Evolutionary conservation across 805 yeast genomes (phyloP).

Genomic region (Yarrowia sp.): DNA sequence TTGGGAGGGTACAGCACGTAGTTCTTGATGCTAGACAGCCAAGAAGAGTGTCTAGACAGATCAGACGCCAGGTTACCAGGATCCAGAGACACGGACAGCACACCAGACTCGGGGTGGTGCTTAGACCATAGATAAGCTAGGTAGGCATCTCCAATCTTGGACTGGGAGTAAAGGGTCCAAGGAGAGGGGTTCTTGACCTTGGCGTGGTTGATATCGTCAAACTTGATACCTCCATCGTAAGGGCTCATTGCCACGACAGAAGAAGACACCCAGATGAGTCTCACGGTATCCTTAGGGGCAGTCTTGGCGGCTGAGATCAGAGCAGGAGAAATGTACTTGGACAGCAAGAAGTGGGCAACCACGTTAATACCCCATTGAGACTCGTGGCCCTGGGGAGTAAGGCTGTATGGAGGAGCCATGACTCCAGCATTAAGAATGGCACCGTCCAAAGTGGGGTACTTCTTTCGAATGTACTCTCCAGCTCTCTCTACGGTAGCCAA

Average conservation of each 20-base stretch:
- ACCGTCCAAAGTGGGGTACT: constrained; percentile 8
- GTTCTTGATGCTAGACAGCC: constrained; percentile 1
- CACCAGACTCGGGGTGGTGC: constrained; percentile 37
- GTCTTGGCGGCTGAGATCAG: constrained; percentile 38
- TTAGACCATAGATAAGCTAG: constrained; percentile 42
- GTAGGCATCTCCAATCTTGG: constrained; percentile 44
- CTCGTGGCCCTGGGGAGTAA: constrained; percentile 47
- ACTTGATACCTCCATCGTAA: constrained; percentile 38
- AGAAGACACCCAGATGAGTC: constrained; percentile 49
- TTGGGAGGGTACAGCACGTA: constrained; percentile 31
- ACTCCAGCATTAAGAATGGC: constrained; percentile 47
- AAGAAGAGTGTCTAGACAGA: constrained; percentile 35
- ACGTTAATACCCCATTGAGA: constrained; percentile 47
- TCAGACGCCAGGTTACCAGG: constrained; percentile 45
- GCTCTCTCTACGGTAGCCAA: background rate
- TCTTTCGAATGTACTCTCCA: background rate
- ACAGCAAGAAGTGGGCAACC: constrained; percentile 47
- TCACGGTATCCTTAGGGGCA: constrained; percentile 36
- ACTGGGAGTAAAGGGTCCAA: constrained; percentile 41
- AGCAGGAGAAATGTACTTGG: constrained; percentile 42
- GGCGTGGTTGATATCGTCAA: constrained; percentile 38
- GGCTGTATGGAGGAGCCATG: constrained; percentile 41
- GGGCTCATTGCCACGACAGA: constrained; percentile 39
- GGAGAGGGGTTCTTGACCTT: constrained; percentile 26
- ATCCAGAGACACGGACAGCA: constrained; percentile 41